Evolutionary conservation across 768 basidiomycete genomes (phyloP).

Genomic region (Termitomyces sp.): DNA sequence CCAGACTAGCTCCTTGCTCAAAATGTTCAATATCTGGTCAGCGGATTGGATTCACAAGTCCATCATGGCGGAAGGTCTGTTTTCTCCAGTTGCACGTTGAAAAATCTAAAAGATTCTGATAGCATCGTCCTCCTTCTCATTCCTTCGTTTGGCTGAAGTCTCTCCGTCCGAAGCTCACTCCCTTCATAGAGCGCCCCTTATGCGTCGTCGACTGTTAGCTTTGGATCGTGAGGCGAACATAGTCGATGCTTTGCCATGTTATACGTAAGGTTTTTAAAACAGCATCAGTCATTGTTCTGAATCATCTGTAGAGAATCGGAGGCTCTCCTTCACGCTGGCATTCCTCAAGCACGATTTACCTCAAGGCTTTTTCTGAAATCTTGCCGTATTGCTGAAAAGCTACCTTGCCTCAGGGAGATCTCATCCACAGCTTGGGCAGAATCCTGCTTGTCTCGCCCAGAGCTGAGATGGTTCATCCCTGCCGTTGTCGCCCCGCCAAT

Average conservation of each 20-base stretch:
- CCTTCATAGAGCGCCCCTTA: conserved; percentile 53
- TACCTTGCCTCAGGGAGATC: conserved; percentile 59
- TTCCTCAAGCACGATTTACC: conserved; percentile 30
- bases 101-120: neutral
- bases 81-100: neutral
- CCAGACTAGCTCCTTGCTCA: conserved; percentile 51
- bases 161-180: conserved; percentile 61
- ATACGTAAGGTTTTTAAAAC: conserved; percentile 27
- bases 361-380: conserved; percentile 21
- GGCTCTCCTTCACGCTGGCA: conserved; percentile 36
- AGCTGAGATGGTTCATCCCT: conserved; percentile 83
- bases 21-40: conserved; percentile 88
- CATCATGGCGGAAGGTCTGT: conserved; percentile 56
- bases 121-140: conserved; percentile 64
- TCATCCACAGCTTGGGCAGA: conserved; percentile 53
- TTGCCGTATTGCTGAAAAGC: conserved; percentile 30
- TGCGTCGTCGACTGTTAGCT: conserved; percentile 48
- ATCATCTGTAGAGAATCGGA: conserved; percentile 40
- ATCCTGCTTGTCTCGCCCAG: conserved; percentile 79
- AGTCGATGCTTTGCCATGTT: conserved; percentile 35
- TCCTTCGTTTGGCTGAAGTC: conserved; percentile 63
- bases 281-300: conserved; percentile 1
- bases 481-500: conserved; percentile 83
- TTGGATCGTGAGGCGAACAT: conserved; percentile 36
- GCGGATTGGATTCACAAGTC: conserved; percentile 75